Conservation (phyloP, 2,329 filamentous ascomycete genomes). For the Colletotrichum sp. region DNA sequence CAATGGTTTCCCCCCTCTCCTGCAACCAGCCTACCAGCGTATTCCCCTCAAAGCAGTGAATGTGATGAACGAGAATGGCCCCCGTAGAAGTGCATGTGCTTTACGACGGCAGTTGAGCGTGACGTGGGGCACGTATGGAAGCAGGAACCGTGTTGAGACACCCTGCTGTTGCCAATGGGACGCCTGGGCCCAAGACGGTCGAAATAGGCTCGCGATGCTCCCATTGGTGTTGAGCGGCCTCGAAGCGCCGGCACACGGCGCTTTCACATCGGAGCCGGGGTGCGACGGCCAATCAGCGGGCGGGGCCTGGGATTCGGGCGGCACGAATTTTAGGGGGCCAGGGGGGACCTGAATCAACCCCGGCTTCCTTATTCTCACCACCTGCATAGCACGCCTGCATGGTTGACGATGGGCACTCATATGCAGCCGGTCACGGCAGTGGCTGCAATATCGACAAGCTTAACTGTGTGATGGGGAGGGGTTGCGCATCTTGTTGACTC, state of each 20-base stretch:
- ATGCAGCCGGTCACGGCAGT: not conserved
- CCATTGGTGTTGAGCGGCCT: conserved; percentile 20
- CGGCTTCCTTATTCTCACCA: not conserved
- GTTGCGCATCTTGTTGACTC: not conserved
- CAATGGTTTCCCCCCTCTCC: not conserved
- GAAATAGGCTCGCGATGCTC: conserved; percentile 7
- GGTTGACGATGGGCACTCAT: not conserved
- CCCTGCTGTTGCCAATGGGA: not conserved
- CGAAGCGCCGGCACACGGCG: conserved; percentile 23
- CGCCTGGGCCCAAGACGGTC: not conserved
- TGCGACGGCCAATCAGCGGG: conserved; percentile 14
- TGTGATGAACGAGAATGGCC: not conserved
- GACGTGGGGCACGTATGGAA: not conserved
- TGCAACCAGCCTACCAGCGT: not conserved
- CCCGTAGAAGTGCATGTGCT: not conserved
- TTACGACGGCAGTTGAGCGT: conserved; percentile 2
- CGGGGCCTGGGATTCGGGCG: conserved; percentile 5
- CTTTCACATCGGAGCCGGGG: conserved; percentile 19
- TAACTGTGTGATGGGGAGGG: conserved; percentile 1
- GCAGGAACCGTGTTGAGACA: conserved; percentile 8
- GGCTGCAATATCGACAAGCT: conserved; percentile 5
- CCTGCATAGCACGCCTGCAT: not conserved
- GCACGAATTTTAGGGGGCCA: conserved; percentile 1
- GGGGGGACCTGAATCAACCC: not conserved
- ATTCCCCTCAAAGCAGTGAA: not conserved